Evolutionary conservation across 441 rosid genomes (phyloP).

Genomic region (Syzygium syzygioides): DNA sequence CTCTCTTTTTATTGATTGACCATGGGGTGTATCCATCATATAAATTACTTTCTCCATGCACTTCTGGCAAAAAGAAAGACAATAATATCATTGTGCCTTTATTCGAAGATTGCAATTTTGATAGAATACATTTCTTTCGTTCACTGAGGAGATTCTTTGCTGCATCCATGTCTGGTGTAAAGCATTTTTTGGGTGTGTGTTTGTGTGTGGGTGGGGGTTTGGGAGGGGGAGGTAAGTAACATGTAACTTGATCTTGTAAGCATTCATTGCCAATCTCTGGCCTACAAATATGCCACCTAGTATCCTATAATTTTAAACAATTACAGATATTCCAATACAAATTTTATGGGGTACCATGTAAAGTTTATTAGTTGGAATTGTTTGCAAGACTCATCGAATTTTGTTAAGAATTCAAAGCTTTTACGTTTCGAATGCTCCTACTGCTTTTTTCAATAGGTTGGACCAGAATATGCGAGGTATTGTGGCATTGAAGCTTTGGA

Average conservation of each 20-base stretch:
- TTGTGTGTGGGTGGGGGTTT: neutral
- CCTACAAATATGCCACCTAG: neutral
- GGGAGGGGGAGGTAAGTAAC: neutral
- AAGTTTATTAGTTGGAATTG: neutral
- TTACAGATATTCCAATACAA: neutral
- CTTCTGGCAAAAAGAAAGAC: neutral
- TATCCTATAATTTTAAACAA: neutral
- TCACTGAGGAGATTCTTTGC: neutral
- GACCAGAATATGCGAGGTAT: conserved; percentile 90
- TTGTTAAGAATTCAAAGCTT: neutral
- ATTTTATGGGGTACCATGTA: neutral
- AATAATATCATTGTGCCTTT: neutral
- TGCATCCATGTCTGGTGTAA: neutral
- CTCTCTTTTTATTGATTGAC: neutral
- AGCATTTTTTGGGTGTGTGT: neutral
- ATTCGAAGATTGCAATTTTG: neutral
- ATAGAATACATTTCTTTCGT: neutral
- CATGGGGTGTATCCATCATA: neutral
- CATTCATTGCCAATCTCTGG: neutral
- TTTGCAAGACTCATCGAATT: neutral
- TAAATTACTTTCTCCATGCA: neutral
- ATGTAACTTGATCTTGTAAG: neutral
- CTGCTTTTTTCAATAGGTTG: conserved; percentile 39
- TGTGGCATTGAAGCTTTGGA: conserved; percentile 88
- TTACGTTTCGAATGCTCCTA: neutral